Evolutionary conservation across 148 eudicot species (phyloP), one percentile per base, ranked within the genome.

Genomic region (Heliamphora exappendiculata): DNA sequence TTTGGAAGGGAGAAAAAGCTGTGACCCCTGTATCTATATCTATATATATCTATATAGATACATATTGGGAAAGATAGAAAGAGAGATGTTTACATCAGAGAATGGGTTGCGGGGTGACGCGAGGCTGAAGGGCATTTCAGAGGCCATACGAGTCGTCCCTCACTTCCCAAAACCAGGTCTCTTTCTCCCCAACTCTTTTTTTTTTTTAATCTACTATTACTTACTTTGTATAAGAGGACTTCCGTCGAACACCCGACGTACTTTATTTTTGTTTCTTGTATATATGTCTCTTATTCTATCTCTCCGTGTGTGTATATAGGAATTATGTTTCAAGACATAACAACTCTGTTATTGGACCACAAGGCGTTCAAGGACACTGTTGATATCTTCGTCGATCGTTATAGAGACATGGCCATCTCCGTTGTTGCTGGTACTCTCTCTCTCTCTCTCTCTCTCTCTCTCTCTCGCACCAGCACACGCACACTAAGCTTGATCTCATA

Each of bases 301-400:
- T 67, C 24, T 26, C 14, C 24, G 72, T 26, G 10, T 73, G 37
- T 47, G 26, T 49, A 1, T 73, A 31, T 22, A 95, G 99, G 98
- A 54, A 95, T 95, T 80, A 92, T 95, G 98, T 95, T 95, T 80
- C 98, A 95, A 80, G 98, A 95, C 81, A 95, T 95, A 64, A 95
- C 97, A 19, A 95, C 98, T 9, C 81, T 95, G 85, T 78, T 95
- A 71, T 77, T 89, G 84, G 85, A 95, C 85, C 97, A 83, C 74
- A 86, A 88, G 80, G 93, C 86, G 22, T 95, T 95, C 79, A 95
- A 91, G 81, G 80, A 88, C 76, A 88, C 96, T 50, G 83, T 95
- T 41, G 98, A 95, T 58, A 91, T 92, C 76, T 91, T 95, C 83
- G 94, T 92, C 59, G 97, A 95, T 76, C 88, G 98, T 76, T 95